Conservation (phyloP, 1,284 basidiomycete species). For the Marasmius oreades region DNA sequence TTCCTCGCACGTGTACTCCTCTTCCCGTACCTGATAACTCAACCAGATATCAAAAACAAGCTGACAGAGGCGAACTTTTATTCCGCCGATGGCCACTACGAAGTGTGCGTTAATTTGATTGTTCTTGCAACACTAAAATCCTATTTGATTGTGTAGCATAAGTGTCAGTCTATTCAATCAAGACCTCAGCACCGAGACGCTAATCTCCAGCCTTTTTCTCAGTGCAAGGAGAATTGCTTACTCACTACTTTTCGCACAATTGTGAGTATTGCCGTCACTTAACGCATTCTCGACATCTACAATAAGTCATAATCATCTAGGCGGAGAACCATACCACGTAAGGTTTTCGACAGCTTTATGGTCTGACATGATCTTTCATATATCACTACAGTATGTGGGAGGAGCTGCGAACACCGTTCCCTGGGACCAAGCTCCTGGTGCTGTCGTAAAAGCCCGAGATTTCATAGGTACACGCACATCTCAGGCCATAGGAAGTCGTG, state of each 20-base stretch:
- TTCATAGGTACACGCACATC: constrained; percentile 51
- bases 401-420: constrained; percentile 68
- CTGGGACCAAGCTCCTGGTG: constrained; percentile 51
- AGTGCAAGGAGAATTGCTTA: constrained; percentile 67
- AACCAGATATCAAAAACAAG: constrained; percentile 56
- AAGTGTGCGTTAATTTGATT: constrained; percentile 40
- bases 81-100: constrained; percentile 70
- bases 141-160: constrained; percentile 46
- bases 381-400: constrained; percentile 58
- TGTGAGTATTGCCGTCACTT: constrained; percentile 38
- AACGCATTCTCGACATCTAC: not conserved
- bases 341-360: constrained; percentile 4
- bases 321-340: constrained; percentile 72
- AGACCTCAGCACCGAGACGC: constrained; percentile 6
- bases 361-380: constrained; percentile 10
- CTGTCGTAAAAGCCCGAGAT: constrained; percentile 51
- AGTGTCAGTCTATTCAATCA: constrained; percentile 39
- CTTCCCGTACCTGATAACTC: not conserved
- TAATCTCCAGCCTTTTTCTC: constrained; percentile 9
- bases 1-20: not conserved
- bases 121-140: not conserved
- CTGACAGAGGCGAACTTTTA: constrained; percentile 44
- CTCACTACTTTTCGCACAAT: constrained; percentile 82
- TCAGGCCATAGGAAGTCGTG: constrained; percentile 31
- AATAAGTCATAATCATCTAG: constrained; percentile 31